Conservation (phyloP, 306 rosid species). For the Citrullus amarus region DNA sequence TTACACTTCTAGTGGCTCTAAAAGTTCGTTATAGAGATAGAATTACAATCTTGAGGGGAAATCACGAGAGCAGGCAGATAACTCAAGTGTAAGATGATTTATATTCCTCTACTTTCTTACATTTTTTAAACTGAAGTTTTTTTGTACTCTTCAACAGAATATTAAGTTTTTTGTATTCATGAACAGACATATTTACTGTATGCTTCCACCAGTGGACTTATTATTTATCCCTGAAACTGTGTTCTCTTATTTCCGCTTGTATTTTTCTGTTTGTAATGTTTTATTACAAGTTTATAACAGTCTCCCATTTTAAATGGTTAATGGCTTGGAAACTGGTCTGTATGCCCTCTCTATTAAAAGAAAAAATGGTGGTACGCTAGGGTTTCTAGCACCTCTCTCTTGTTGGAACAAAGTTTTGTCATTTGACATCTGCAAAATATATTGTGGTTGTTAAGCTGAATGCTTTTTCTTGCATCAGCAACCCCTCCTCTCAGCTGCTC, state of each 20-base stretch:
- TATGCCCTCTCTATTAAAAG: not conserved
- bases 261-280: not conserved
- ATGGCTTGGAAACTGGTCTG: not conserved
- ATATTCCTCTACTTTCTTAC: not conserved
- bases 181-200: not conserved
- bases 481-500: not conserved
- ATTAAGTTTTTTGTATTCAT: not conserved
- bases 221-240: not conserved
- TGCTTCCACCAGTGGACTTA: not conserved
- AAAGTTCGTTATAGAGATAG: slow-evolving; percentile 98
- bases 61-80: slow-evolving; percentile 95
- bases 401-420: not conserved
- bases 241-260: not conserved
- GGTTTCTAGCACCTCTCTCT: not conserved
- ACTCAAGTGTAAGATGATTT: slow-evolving; percentile 83
- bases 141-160: not conserved
- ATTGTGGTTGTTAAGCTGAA: not conserved
- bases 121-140: not conserved
- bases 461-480: not conserved
- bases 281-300: not conserved
- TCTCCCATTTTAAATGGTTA: not conserved
- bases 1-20: slow-evolving; percentile 85
- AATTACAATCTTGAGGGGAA: slow-evolving; percentile 95
- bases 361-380: not conserved
- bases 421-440: not conserved